Evolutionary conservation across 202 grass and related monocot species (phyloP).

Genomic region (Schoenoplectus triqueter): DNA sequence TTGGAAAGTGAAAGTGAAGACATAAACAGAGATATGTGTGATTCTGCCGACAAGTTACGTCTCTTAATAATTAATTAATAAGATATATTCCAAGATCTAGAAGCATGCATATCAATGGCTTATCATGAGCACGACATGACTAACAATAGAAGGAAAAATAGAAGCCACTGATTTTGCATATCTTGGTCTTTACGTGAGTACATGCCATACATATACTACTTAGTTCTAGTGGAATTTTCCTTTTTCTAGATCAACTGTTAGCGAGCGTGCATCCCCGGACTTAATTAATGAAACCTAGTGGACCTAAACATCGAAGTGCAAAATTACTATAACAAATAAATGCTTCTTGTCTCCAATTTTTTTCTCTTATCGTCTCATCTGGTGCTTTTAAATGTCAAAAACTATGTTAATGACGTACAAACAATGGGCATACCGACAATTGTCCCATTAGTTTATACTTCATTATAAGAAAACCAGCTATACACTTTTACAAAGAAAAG

Average conservation of each 20-base stretch:
- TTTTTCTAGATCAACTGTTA: conserved; percentile 31
- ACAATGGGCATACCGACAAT: too few species aligned
- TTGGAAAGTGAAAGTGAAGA: neutral
- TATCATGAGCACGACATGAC: conserved; percentile 26
- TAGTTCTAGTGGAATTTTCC: conserved; percentile 22
- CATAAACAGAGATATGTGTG: neutral
- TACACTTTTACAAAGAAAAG: neutral
- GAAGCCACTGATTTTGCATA: conserved; percentile 32
- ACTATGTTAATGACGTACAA: neutral
- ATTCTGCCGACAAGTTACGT: conserved; percentile 38
- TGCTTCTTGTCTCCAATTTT: conserved; percentile 30
- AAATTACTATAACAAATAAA: conserved; percentile 15
- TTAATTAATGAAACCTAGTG: conserved; percentile 7
- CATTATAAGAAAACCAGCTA: neutral
- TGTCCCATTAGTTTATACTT: neutral
- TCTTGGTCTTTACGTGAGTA: conserved; percentile 39
- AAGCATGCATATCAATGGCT: conserved; percentile 34
- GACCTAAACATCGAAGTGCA: neutral
- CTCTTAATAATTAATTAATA: neutral
- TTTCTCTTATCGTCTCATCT: neutral
- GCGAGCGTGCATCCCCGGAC: conserved; percentile 25
- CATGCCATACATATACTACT: conserved; percentile 20
- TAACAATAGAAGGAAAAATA: conserved; percentile 25
- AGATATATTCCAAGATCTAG: conserved; percentile 19
- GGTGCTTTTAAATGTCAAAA: neutral